Conservation (phyloP, 345 rosid genomes). For the Citrus cavaleriei region DNA sequence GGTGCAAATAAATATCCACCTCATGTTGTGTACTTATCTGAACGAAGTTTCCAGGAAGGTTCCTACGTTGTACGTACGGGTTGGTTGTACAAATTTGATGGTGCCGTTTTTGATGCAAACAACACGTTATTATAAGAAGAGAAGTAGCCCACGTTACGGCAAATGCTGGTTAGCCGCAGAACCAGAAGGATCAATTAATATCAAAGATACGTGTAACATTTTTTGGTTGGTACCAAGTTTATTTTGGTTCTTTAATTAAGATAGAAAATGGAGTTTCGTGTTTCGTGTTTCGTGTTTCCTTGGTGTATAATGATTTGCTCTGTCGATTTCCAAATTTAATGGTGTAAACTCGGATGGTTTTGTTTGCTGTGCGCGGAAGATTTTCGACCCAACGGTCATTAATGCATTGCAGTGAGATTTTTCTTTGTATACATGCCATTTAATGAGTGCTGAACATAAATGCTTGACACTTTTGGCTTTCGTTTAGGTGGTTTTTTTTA, state of each 20-base stretch:
- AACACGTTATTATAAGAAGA: background rate
- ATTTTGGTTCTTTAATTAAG: background rate
- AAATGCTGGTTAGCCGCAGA: no score
- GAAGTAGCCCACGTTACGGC: constrained; percentile 3
- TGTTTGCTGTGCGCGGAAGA: background rate
- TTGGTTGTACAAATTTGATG: background rate
- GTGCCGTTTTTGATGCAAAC: background rate
- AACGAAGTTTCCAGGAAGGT: background rate
- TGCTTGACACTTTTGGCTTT: background rate
- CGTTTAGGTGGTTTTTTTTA: background rate
- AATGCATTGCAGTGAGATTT: background rate
- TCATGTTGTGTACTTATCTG: no score
- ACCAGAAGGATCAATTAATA: no score
- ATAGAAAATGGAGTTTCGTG: no score
- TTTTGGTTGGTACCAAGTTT: background rate
- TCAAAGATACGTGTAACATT: no score
- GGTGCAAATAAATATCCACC: no score
- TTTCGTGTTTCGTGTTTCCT: no score
- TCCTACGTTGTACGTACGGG: background rate
- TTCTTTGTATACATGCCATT: background rate
- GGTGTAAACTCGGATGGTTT: no score
- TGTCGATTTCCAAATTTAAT: background rate
- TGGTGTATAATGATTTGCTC: background rate
- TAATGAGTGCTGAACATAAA: background rate
- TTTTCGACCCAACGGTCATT: background rate